A percentile compares a stretch with the other conserved stretches of the same genome.
Conservation (phyloP, 352 stramenopile species). For the Pythium biforme region DNA sequence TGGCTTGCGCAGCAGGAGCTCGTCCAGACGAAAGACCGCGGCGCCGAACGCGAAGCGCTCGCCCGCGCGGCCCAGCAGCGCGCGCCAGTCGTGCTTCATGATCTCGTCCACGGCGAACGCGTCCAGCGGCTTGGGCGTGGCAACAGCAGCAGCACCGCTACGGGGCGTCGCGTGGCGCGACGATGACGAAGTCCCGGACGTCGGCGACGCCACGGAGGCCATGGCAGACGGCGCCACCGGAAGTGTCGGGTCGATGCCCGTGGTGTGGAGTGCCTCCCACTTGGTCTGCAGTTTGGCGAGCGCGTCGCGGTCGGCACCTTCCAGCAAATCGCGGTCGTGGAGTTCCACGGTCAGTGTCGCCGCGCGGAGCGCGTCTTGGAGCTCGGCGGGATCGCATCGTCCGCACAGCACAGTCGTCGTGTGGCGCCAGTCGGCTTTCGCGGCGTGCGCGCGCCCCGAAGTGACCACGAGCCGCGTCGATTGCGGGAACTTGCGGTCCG, state of each 20-base stretch:
- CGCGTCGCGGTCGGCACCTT: conserved; percentile 20
- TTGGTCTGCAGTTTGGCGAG: conserved; percentile 46
- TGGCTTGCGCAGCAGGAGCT: conserved; percentile 45
- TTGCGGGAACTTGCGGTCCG: conserved; percentile 22
- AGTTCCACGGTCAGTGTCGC: conserved; percentile 48
- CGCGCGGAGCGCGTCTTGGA: conserved; percentile 53
- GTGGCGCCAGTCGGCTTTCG: conserved; percentile 40
- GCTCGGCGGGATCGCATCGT: conserved; percentile 35
- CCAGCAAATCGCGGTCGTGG: conserved; percentile 64
- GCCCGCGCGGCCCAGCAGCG: conserved; percentile 38
- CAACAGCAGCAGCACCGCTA: not conserved
- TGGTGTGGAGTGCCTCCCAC: conserved; percentile 56
- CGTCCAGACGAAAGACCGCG: conserved; percentile 54
- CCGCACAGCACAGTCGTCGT: conserved; percentile 55
- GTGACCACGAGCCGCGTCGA: conserved; percentile 13
- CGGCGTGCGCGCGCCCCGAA: conserved; percentile 2
- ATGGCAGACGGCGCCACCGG: no score
- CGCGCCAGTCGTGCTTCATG: conserved; percentile 47
- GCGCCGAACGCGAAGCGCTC: conserved; percentile 56
- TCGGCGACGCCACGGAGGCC: not conserved
- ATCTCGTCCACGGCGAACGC: conserved; percentile 59
- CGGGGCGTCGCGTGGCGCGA: conserved; percentile 25
- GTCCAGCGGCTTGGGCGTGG: conserved; percentile 50
- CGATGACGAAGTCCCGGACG: conserved; percentile 3
- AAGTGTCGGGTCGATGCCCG: conserved; percentile 31